A percentile compares a stretch with the other conserved stretches of the same genome.
These are phyloP conservation scores for Leishmania gerbilli DNA, from an alignment of 208 protist species.

Conservation along the genomic window DNA sequence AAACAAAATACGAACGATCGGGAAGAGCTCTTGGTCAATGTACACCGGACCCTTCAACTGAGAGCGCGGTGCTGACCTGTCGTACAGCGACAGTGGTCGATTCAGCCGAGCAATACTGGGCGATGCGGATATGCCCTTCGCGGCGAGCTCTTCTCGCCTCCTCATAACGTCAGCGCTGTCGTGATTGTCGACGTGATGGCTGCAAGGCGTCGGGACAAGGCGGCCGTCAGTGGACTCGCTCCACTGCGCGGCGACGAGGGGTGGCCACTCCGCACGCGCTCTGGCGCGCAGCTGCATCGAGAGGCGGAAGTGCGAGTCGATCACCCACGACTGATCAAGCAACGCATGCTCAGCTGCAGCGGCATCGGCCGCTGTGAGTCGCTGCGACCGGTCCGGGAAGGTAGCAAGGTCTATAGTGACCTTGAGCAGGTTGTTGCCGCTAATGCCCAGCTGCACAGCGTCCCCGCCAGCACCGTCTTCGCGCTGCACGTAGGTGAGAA, in stretches of 20 bases:
- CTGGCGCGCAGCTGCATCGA: slow-evolving; percentile 7
- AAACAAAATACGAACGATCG: slow-evolving; percentile 28
- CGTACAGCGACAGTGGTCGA: slow-evolving; percentile 7
- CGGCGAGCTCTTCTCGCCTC: slow-evolving; percentile 2
- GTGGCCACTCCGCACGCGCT: slow-evolving; percentile 15
- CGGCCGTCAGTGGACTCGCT: not conserved
- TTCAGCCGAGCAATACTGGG: slow-evolving; percentile 2
- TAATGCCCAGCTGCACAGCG: slow-evolving; percentile 14
- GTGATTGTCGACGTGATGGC: too few species aligned
- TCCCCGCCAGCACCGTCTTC: slow-evolving; percentile 12
- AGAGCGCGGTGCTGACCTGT: slow-evolving; percentile 19
- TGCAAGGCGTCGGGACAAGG: slow-evolving; percentile 6
- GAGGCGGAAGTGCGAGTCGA: slow-evolving; percentile 12
- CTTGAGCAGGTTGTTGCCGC: slow-evolving; percentile 10
- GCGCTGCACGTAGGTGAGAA: not conserved
- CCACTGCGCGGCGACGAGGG: slow-evolving; percentile 3
- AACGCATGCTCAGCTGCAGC: slow-evolving; percentile 7
- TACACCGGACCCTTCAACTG: slow-evolving; percentile 21
- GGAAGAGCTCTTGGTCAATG: slow-evolving; percentile 25
- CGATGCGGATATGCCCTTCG: slow-evolving; percentile 7
- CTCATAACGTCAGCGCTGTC: not conserved
- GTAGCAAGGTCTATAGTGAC: slow-evolving; percentile 14
- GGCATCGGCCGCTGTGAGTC: not conserved
- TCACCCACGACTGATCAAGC: slow-evolving; percentile 22
- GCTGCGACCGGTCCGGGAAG: not conserved